These are phyloP conservation scores for Colletotrichum sojae DNA, from an alignment of 2,329 filamentous ascomycete genomes.

Conservation along the genomic window DNA sequence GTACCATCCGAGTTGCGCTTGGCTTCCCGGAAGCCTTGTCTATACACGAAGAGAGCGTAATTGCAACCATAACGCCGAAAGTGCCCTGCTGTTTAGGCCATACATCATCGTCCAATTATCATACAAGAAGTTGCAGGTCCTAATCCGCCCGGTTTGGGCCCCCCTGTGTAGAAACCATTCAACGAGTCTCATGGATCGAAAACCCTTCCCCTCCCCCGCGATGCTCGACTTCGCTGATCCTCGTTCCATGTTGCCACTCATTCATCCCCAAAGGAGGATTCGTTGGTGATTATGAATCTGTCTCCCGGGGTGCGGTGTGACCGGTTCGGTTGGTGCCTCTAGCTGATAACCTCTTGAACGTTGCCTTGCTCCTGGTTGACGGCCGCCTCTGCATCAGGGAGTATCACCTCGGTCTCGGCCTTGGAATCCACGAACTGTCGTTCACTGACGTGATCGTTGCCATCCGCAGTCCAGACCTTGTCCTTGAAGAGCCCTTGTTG, in stretches of 20 bases:
- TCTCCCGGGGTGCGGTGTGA: not conserved
- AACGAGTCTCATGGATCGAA: not conserved
- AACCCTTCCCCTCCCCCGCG: not conserved
- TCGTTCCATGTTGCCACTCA: not conserved
- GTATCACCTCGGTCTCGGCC: slow-evolving; percentile 78
- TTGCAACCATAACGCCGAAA: slow-evolving; percentile 37
- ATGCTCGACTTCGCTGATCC: too few species aligned
- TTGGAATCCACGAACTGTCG: slow-evolving; percentile 86
- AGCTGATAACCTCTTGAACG: slow-evolving; percentile 56
- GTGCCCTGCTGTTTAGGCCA: slow-evolving; percentile 37
- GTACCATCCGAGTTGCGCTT: slow-evolving; percentile 4
- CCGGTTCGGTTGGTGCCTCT: not conserved
- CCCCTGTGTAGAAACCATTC: slow-evolving; percentile 11
- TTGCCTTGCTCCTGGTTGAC: slow-evolving; percentile 55
- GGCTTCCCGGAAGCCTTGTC: slow-evolving; percentile 30
- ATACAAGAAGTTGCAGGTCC: slow-evolving; percentile 40
- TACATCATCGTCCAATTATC: slow-evolving; percentile 40
- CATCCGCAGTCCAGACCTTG: slow-evolving; percentile 88
- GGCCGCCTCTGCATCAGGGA: slow-evolving; percentile 64
- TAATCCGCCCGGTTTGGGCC: slow-evolving; percentile 12
- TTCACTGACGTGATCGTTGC: slow-evolving; percentile 82
- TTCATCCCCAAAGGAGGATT: not conserved
- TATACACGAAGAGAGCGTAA: slow-evolving; percentile 35
- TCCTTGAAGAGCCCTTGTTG: slow-evolving; percentile 88
- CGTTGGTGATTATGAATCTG: not conserved